Base-by-base conservation (phyloP, 495 filamentous ascomycete genomes). In the Lepraria neglecta region DNA sequence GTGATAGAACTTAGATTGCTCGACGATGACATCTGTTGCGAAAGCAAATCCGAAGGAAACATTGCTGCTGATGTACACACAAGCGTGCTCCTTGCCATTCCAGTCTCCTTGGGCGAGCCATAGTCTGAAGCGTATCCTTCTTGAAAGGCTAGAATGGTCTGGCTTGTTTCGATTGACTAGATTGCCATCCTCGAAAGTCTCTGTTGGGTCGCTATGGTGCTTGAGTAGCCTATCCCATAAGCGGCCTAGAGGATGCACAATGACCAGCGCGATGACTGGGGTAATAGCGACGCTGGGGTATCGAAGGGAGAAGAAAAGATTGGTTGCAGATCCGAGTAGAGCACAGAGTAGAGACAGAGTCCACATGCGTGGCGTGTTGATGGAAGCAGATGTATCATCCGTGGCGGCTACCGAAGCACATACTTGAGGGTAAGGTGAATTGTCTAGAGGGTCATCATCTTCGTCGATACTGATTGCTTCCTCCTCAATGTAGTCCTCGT, bases 281-380 rank as follows among this genome's bases (percentile, higher is more conserved):
- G 87, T 90, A 67, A 94, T 92, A 21, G 86, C 83, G 70, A 94
- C 88, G 68, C 88, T 91, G 38, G 90, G 89, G 74, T 92, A 94
- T 76, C 89, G 80, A 63, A 94, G 73, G 40, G 87, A 84, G 75
- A 94, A 89, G 71, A 94, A 91, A 33, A 92, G 74, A 72, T 92
- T 94, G 44, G 88, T 90, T 3, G 87, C 86, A 42, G 88, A 90
- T 52, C 89, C 90, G 24, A 92, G 75, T 35, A 94, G 73, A 10
- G 89, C 85, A 69, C 92, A 95, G 14, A 94, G 67, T 7, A 88
- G 76, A 24, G 89, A 90, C 19, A 94, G 68, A 1, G 79, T 70
- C 90, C 90, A 94, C 89, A 94, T 95, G 42, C 90, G 87, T 19
- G 90, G 84, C 3, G 90, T 94, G 71, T 89, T 92, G 56, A 92